Evolutionary conservation across 495 filamentous ascomycete species (phyloP), one percentile per base, ranked within the genome.

Genomic region (Hamigera avellanea): DNA sequence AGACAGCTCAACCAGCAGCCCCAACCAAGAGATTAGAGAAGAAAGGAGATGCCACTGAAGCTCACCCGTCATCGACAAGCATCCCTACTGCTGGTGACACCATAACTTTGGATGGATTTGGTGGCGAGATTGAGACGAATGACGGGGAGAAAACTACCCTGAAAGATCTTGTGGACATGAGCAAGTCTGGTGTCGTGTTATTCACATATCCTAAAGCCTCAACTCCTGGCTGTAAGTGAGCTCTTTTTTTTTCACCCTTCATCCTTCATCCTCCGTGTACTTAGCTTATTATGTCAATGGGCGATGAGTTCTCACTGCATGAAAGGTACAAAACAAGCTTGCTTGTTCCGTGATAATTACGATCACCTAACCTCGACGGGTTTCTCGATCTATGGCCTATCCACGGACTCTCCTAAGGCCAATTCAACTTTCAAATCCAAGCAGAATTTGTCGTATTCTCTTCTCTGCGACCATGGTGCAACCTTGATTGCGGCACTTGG

Each of bases 151-250:
- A 78, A 55, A 85, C 80, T 9, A 87, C 73, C 1, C 64, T 98
- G 35, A 74, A 80, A 59, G 66, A 67, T 36, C 72, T 98, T 16
- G 75, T 95, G 12, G 81, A 84, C 28, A 71, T 78, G 44, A 89
- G 86, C 66, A 79, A 86, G 61, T 67, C 70, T 33, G 89, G 91
- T 14, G 82, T 96, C 15, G 83, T 93, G 12, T 57, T 98, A 19
- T 96, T 98, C 56, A 94, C 86, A 23, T 98, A 95, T 53, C 91
- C 91, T 19, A 93, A 82, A 66, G 91, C 91, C 40, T 89, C 82
- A 8, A 98, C 91, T 18, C 83, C 83, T 18, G 91, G 93, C 39
- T 98, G 91, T 95, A 79, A 74, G 86, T 74, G 19, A 39, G 39
- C 21, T 37, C 29, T 30, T 31, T 26, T 25, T 17, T 25, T 26